Evolutionary conservation across 306 rosid species (phyloP), one percentile per base, ranked within the genome.

Genomic region (Abrus pulchellus): DNA sequence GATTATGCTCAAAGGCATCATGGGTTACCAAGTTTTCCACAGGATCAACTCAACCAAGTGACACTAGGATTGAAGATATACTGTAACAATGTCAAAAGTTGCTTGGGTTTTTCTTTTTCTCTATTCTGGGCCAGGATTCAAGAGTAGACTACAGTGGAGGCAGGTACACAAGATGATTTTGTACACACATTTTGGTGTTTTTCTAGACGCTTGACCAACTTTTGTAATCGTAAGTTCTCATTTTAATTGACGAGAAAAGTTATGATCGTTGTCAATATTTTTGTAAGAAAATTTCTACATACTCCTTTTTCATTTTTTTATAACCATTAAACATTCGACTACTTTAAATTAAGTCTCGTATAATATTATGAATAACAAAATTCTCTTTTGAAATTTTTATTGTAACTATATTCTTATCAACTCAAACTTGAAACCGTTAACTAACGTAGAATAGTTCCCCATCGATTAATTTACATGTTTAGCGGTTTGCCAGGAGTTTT

Each of bases 141-240:
- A 20, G 20, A 20, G 20, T 20, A 20, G 20, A 20, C 20, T 20
- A 20, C 20, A 20, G 20, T 20, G 20, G 20, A 20, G 20, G 20
- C 20, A 20, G 20, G 20, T 20, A 20, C 20, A 20, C 20, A 20
- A 20, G 20, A 20, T 20, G 20, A 20, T 20, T 20, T 20, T 20
- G 20, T 20, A 20, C 20, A 20, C 20, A 20, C 20, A 20, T 20
- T 20, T 20, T 20, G 49, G 12, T n/a, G 32, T 36, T 63, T 36
- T 63, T 63, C 49, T 38, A 34, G 48, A 5, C 41, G 63, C 36
- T 64, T 10, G 70, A 30, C 43, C 49, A 64, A 55, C 76, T 66
- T 50, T 65, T 76, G 53, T 9, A 48, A 47, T 29, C 32, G 45
- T 78, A 7, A 9, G 38, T 33, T 56, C 14, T 68, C 60, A 13